These are phyloP conservation scores for Candida michaelii DNA, from an alignment of 805 yeast species.

Conservation along the genomic window DNA sequence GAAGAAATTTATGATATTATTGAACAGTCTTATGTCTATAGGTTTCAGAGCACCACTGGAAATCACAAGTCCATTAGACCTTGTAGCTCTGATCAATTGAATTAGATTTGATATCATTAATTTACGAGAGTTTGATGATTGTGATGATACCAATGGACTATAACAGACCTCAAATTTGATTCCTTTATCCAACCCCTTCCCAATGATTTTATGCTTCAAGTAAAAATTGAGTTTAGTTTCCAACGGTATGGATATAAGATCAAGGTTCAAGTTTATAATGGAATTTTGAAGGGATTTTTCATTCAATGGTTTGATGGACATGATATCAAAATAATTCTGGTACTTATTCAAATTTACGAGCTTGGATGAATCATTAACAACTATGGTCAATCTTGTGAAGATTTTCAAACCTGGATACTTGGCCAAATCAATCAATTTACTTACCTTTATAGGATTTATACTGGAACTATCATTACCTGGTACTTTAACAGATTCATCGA, in stretches of 20 bases:
- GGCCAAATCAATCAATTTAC: slow-evolving; percentile 18
- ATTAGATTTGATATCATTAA: slow-evolving; percentile 70
- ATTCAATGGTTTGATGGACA: slow-evolving; percentile 76
- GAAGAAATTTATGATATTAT: slow-evolving; percentile 67
- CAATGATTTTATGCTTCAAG: slow-evolving; percentile 78
- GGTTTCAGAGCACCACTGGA: slow-evolving; percentile 70
- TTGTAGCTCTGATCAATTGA: slow-evolving; percentile 74
- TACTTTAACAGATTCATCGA: slow-evolving; percentile 51
- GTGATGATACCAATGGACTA: slow-evolving; percentile 47
- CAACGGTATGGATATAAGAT: slow-evolving; percentile 73
- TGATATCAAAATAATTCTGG: slow-evolving; percentile 62
- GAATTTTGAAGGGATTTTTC: slow-evolving; percentile 80
- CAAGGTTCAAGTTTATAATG: slow-evolving; percentile 75
- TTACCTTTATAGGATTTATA: slow-evolving; percentile 50
- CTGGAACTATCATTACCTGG: slow-evolving; percentile 44
- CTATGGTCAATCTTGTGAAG: slow-evolving; percentile 72
- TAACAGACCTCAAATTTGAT: slow-evolving; percentile 79
- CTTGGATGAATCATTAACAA: slow-evolving; percentile 75
- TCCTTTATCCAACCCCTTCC: slow-evolving; percentile 83
- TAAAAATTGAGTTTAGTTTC: slow-evolving; percentile 67
- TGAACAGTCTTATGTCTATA: slow-evolving; percentile 60
- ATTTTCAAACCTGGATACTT: slow-evolving; percentile 37
- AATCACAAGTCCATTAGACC: slow-evolving; percentile 76
- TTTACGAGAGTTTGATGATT: slow-evolving; percentile 40
- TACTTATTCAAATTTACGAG: slow-evolving; percentile 58